Evolutionary conservation across 2,329 filamentous ascomycete genomes (phyloP).

Genomic region (Ophiostoma fasciatum): DNA sequence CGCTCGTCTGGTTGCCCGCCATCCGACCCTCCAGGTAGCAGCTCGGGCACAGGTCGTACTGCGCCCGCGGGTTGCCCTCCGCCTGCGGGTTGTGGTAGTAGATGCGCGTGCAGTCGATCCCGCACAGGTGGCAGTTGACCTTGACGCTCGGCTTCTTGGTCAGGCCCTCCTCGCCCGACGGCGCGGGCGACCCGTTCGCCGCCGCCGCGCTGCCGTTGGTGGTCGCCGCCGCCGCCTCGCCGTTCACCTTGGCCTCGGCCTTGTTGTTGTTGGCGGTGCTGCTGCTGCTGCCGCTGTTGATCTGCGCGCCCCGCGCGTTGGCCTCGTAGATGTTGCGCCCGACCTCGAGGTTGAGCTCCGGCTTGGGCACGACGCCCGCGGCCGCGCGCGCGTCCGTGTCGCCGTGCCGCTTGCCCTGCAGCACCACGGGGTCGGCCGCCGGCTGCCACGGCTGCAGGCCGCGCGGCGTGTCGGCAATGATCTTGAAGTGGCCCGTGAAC

Average conservation of each 20-base stretch:
- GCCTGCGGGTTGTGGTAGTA: slow-evolving; percentile 45
- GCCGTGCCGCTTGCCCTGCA: slow-evolving; percentile 43
- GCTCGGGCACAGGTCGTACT: slow-evolving; percentile 80
- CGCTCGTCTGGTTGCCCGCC: slow-evolving; percentile 60
- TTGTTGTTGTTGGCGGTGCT: slow-evolving; percentile 29
- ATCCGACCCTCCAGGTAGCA: slow-evolving; percentile 79
- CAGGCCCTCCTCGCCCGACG: slow-evolving; percentile 37
- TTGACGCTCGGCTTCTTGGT: slow-evolving; percentile 52
- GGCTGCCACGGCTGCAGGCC: slow-evolving; percentile 94
- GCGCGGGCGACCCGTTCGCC: slow-evolving; percentile 14
- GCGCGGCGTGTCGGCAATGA: slow-evolving; percentile 88
- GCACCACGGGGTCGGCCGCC: slow-evolving; percentile 55
- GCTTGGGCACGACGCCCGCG: slow-evolving; percentile 52
- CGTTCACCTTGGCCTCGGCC: slow-evolving; percentile 57
- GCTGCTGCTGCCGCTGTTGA: slow-evolving; percentile 35
- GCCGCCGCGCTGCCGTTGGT: slow-evolving; percentile 61
- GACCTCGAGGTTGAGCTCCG: slow-evolving; percentile 80
- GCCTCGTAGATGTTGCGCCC: slow-evolving; percentile 92
- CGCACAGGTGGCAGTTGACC: slow-evolving; percentile 80
- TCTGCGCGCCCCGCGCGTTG: slow-evolving; percentile 60
- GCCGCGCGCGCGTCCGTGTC: slow-evolving; percentile 63
- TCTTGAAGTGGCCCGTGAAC: slow-evolving; percentile 93
- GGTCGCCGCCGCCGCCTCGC: slow-evolving; percentile 41
- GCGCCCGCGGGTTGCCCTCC: slow-evolving; percentile 48
- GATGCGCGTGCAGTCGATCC: slow-evolving; percentile 65